Evolutionary conservation across 805 yeast species (phyloP), one percentile per base, ranked within the genome.

Genomic region (Cyberlindnera mississippiensis): DNA sequence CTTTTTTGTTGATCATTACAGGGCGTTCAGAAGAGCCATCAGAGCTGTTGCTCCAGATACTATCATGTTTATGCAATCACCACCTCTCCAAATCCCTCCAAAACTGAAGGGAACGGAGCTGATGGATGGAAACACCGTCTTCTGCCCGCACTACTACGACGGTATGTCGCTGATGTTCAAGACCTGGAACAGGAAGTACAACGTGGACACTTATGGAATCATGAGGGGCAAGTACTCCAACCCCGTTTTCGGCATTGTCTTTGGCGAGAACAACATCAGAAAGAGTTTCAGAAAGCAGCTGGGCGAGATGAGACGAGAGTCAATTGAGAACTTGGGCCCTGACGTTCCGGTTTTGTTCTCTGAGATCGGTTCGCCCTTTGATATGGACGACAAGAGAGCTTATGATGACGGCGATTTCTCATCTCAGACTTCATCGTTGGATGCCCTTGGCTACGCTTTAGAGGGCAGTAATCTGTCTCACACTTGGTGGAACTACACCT

Each of bases 321-420:
- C 88, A 4, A 58, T 64, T 6, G 71, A 71, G 4, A 60, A 73
- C 24, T 61, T 90, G 28, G 97, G 97, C 3, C 44, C 51, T 2
- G 38, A 60, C 9, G 69, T 88, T 9, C 96, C 97, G 0, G 74
- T 84, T 9, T 64, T 91, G 17, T 80, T 93, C 72, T 78, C 95
- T 1, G 99, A 91, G 61, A 89, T 91, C n/a, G 99, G 99, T 6
- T 87, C 91, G 82, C 98, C 99, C 3, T 87, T 83, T 60, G 96
- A 93, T 61, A 86, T 91, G 96, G 90, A 91, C 61, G 71, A 77
- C 44, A 86, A 85, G 57, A 68, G 64, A 36, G 85, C 96, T 0
- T 91, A 76, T 57, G 60, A 61, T 1, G 70, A 69, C 43, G 89
- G 90, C 2, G 76, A 78, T 47, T 93, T 78, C 60, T 62, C 70